phyloP scores from a whole-genome alignment of 2,329 filamentous ascomycete species.

The Stachybotrys chlorohalonatus region DNA sequence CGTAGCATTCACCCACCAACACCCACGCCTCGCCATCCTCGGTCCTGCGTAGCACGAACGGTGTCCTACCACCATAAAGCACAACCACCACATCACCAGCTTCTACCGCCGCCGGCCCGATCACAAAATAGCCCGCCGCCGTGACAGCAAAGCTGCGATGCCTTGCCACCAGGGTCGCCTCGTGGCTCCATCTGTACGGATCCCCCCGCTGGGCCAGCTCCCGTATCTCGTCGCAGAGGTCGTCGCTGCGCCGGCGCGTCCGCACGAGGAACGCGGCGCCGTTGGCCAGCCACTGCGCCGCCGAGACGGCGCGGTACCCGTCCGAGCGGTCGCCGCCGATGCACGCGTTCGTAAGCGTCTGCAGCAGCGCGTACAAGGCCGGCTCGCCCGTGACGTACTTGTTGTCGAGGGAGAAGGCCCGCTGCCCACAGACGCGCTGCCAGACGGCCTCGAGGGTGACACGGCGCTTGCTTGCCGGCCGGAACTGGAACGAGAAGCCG shows the following conservation, averaged over 20 bases:
- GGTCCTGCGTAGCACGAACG: constrained; percentile 18
- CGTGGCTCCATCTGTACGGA: constrained; percentile 24
- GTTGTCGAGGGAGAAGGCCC: constrained; percentile 13
- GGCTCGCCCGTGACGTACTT: constrained; percentile 16
- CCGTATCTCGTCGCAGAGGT: constrained; percentile 5
- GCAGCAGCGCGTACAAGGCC: constrained; percentile 22
- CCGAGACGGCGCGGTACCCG: constrained; percentile 12
- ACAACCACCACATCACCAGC: constrained; percentile 20
- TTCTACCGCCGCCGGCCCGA: constrained; percentile 21
- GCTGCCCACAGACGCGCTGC: constrained; percentile 15
- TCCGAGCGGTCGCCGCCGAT: constrained; percentile 17
- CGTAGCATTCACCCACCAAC: constrained; percentile 26
- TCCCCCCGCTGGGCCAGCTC: constrained; percentile 16
- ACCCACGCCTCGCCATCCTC: constrained; percentile 10
- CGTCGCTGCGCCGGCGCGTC: constrained; percentile 4
- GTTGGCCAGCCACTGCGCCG: constrained; percentile 18
- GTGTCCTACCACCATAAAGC: constrained; percentile 21
- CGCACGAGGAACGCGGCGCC: constrained; percentile 22
- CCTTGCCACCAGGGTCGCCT: constrained; percentile 23
- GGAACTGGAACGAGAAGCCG: constrained; percentile 20
- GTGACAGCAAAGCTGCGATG: constrained; percentile 23
- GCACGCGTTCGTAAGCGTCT: constrained; percentile 24
- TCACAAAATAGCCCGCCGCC: constrained; percentile 18
- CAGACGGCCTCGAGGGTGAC: constrained; percentile 21
- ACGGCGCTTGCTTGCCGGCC: constrained; percentile 2